phyloP scores from a whole-genome alignment of 2,329 filamentous ascomycete species.

The Aspergillus quadrilineatus region DNA sequence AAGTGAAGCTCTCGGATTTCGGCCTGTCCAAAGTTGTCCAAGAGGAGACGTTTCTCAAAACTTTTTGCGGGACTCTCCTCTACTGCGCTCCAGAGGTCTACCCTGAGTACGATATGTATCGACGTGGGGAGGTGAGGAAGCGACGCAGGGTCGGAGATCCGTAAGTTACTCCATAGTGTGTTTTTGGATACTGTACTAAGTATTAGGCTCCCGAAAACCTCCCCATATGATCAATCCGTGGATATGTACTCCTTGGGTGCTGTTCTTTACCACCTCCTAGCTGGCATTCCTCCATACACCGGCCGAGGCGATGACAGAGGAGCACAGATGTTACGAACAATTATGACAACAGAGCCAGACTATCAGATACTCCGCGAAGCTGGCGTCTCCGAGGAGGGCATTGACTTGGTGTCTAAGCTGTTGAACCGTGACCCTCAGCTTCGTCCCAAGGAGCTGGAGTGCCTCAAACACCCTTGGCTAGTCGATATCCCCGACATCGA shows the following conservation, averaged over 20 bases:
- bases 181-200: neutral
- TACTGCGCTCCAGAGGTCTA: slow-evolving; percentile 98
- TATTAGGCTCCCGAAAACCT: slow-evolving; percentile 38
- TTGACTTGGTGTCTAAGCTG: slow-evolving; percentile 76
- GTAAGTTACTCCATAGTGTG: slow-evolving; percentile 30
- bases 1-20: slow-evolving; percentile 93
- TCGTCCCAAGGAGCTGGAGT: slow-evolving; percentile 70
- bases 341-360: slow-evolving; percentile 77
- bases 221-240: slow-evolving; percentile 83
- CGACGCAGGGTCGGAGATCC: slow-evolving; percentile 56
- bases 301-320: slow-evolving; percentile 74
- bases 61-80: slow-evolving; percentile 91
- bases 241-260: slow-evolving; percentile 97
- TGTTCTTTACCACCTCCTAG: slow-evolving; percentile 85
- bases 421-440: slow-evolving; percentile 74
- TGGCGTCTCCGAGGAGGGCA: slow-evolving; percentile 63
- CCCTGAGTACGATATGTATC: slow-evolving; percentile 70
- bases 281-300: slow-evolving; percentile 74
- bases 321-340: slow-evolving; percentile 72
- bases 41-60: slow-evolving; percentile 88
- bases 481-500: slow-evolving; percentile 52
- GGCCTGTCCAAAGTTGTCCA: slow-evolving; percentile 93
- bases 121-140: slow-evolving; percentile 61
- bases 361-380: slow-evolving; percentile 59
- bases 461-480: slow-evolving; percentile 76